Evolutionary conservation across 805 yeast genomes (phyloP).

Genomic region (Pichia cephalocereana): DNA sequence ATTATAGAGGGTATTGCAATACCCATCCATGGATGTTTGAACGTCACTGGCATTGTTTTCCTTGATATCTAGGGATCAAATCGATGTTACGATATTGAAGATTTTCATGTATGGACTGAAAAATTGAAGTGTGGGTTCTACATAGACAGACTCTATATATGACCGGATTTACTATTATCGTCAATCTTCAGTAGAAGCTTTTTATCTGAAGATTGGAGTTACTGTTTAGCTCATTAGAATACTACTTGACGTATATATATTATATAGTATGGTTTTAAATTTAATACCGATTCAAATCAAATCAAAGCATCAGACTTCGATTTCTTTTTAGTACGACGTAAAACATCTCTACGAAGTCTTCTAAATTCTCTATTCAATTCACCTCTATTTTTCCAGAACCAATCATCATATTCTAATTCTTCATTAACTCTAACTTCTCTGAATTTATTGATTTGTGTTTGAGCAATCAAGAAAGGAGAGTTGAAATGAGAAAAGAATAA

Average conservation of each 20-base stretch:
- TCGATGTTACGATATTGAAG: too few species aligned
- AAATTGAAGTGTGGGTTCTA: too few species aligned
- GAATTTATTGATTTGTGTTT: slow-evolving; percentile 63
- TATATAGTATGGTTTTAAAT: too few species aligned
- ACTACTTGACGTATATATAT: too few species aligned
- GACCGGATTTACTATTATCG: too few species aligned
- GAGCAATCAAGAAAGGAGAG: slow-evolving; percentile 83
- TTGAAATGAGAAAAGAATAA: slow-evolving; percentile 76
- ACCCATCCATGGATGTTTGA: slow-evolving; percentile 44
- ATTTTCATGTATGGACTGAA: too few species aligned
- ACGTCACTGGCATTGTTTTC: slow-evolving; percentile 22
- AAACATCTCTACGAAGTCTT: slow-evolving; percentile 64
- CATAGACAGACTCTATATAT: too few species aligned
- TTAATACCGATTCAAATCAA: background rate
- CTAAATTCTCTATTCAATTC: slow-evolving; percentile 70
- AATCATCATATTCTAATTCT: slow-evolving; percentile 49
- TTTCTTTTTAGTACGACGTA: slow-evolving; percentile 47
- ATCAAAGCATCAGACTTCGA: slow-evolving; percentile 1
- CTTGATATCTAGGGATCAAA: too few species aligned
- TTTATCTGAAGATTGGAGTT: too few species aligned
- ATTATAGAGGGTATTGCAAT: slow-evolving; percentile 50
- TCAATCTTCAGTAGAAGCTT: too few species aligned
- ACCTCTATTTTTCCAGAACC: slow-evolving; percentile 81
- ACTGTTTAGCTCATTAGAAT: too few species aligned
- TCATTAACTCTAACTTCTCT: slow-evolving; percentile 27